Conservation (phyloP, 139 green algal species). For the Coelastrella sp. region DNA sequence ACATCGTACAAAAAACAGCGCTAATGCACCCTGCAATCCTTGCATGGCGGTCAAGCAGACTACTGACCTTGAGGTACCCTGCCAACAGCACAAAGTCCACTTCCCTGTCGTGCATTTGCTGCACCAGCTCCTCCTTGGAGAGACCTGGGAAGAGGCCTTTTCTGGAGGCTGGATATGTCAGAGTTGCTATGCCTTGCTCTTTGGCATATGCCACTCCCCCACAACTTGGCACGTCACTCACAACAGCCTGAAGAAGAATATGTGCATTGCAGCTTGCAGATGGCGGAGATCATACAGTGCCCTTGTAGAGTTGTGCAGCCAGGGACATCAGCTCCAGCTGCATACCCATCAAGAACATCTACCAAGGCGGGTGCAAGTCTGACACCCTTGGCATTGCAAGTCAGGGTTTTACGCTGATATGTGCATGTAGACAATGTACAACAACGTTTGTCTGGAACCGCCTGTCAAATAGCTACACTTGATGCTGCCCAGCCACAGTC, state of each 20-base stretch:
- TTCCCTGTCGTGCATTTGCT: constrained; percentile 46
- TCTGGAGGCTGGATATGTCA: constrained; percentile 82
- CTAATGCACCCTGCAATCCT: not conserved
- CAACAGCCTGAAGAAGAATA: constrained; percentile 63
- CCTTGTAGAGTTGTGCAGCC: too few relatives aligned
- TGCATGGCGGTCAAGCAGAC: not conserved
- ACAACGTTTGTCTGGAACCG: too few relatives aligned
- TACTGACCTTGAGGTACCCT: constrained; percentile 91
- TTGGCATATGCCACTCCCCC: constrained; percentile 82
- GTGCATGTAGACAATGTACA: too few relatives aligned
- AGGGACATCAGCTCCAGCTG: too few relatives aligned
- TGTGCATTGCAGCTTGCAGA: not conserved
- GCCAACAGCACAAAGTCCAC: constrained; percentile 91
- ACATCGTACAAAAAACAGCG: not conserved
- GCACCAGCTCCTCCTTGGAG: constrained; percentile 66
- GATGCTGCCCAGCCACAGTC: not conserved
- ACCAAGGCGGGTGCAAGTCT: too few relatives aligned
- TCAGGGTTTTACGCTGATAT: too few relatives aligned
- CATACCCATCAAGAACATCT: too few relatives aligned
- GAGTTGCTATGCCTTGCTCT: constrained; percentile 77
- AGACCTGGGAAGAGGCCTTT: constrained; percentile 65
- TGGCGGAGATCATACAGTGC: too few relatives aligned
- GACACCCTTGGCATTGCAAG: too few relatives aligned
- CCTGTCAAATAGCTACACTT: too few relatives aligned
- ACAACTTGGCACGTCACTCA: constrained; percentile 87